Base-by-base conservation (phyloP, 1,284 basidiomycete species). In the Mycena sp. region DNA sequence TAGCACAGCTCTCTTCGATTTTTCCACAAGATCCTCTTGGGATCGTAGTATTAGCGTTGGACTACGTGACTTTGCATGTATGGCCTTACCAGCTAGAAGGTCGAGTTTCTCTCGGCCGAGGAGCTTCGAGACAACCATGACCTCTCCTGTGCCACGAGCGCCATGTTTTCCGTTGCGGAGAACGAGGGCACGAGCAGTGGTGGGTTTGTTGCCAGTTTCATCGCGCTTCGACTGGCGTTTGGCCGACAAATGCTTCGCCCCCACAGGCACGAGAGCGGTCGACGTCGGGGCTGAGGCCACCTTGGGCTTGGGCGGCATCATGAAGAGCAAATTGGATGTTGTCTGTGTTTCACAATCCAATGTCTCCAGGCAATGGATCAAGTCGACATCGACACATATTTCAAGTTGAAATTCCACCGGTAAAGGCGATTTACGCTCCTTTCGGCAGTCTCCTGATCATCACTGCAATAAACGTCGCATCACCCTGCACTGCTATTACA, bases 101-200 rank as follows among this genome's bases (percentile, higher is more conserved):
- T 92, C 90, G 28, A 93, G 79, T 70, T 93, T 93, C 76, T 93
- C 91, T 70, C 89, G 82, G 1, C 91, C 91, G 60, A 83, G 86
- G 68, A 92, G 83, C 71, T 82, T 89, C 32, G 77, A 81, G 57
- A 81, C 78, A 19, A 84, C 74, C 48, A 87, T 72, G 40, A 91
- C 28, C 74, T 92, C 90, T 26, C 90, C 91, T 3, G 87, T 86
- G 44, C 91, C 91, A 60, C 82, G 83, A 29, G 88, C 80, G 4
- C 88, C 90, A 74, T 89, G 76, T 70, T 91, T 92, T 40, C 89
- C 89, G 71, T 92, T 90, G 61, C 91, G 84, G 61, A 93, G 75
- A 60, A 91, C 74, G 58, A 93, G 81, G n/a, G 91, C 91, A 49
- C 87, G 85, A 23, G 82, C 79, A 1, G 91, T 93, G 1, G 87